A percentile compares a stretch with the other conserved stretches of the same genome.
Evolutionary conservation across 257 asterid genomes (phyloP).

Genomic region (Marsdenia floribunda): DNA sequence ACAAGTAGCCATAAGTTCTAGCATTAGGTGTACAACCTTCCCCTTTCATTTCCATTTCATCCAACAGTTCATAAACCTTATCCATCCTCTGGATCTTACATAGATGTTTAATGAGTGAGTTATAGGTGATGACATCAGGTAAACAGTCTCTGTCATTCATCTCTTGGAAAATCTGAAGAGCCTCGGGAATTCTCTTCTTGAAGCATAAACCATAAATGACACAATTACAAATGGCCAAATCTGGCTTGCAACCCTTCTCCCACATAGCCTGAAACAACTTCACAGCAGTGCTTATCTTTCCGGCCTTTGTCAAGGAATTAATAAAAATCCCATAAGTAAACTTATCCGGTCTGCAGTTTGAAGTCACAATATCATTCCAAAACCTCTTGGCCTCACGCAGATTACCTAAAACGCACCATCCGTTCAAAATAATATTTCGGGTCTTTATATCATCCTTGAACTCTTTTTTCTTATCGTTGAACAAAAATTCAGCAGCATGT

Average conservation of each 20-base stretch:
- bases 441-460: slow-evolving; percentile 54
- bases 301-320: slow-evolving; percentile 55
- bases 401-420: slow-evolving; percentile 83
- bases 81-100: slow-evolving; percentile 66
- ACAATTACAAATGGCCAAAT: slow-evolving; percentile 59
- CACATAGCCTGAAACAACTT: slow-evolving; percentile 64
- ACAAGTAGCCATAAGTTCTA: slow-evolving; percentile 47
- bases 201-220: slow-evolving; percentile 80
- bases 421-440: slow-evolving; percentile 68
- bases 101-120: slow-evolving; percentile 59
- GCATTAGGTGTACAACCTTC: slow-evolving; percentile 45
- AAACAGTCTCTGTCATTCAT: slow-evolving; percentile 47
- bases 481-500: slow-evolving; percentile 64
- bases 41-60: slow-evolving; percentile 55
- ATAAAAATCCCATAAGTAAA: slow-evolving; percentile 63
- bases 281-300: slow-evolving; percentile 53
- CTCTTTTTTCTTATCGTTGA: slow-evolving; percentile 37
- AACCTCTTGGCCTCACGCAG: slow-evolving; percentile 73
- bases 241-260: slow-evolving; percentile 62
- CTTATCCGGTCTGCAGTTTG: slow-evolving; percentile 52
- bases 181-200: slow-evolving; percentile 85
- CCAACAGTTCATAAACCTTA: slow-evolving; percentile 50
- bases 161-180: slow-evolving; percentile 44
- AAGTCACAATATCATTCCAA: slow-evolving; percentile 60
- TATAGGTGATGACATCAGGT: slow-evolving; percentile 59